Percentiles rank a stretch among this genome's conserved stretches.
These are phyloP conservation scores for Phaeomoniella chlamydospora DNA, from an alignment of 2,329 filamentous ascomycete species.

Conservation along the genomic window DNA sequence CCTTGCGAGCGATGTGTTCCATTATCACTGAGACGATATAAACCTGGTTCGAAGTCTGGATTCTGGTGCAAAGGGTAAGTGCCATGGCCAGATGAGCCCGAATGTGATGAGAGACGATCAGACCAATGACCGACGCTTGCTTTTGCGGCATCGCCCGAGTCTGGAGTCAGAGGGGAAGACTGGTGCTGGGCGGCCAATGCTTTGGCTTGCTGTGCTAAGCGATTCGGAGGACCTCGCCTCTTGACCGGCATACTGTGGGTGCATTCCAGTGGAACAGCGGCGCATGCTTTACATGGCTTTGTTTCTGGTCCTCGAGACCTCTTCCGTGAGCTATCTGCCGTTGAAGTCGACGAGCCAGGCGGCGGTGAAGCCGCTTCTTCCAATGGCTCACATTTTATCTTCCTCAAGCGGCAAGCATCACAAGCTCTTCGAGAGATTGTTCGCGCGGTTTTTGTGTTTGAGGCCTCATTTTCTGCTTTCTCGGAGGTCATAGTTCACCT, in stretches of 20 bases:
- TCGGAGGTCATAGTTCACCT: too few species aligned
- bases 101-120: neutral
- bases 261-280: conserved; percentile 1
- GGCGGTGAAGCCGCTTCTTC: neutral
- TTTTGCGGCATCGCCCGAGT: neutral
- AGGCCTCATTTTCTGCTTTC: too few species aligned
- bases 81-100: neutral
- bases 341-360: neutral
- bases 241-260: conserved; percentile 2
- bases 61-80: neutral
- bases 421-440: conserved; percentile 1
- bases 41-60: neutral
- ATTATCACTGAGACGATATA: neutral
- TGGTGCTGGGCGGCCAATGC: neutral
- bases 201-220: neutral
- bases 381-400: conserved; percentile 1
- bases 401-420: conserved; percentile 2
- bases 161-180: neutral
- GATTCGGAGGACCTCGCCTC: conserved; percentile 1
- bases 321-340: neutral
- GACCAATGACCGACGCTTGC: neutral
- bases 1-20: neutral
- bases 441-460: too few species aligned
- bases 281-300: conserved; percentile 1
- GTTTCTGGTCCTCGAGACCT: neutral